Base-by-base conservation (phyloP, 768 basidiomycete species). In the Boletus vinaceobasis region DNA sequence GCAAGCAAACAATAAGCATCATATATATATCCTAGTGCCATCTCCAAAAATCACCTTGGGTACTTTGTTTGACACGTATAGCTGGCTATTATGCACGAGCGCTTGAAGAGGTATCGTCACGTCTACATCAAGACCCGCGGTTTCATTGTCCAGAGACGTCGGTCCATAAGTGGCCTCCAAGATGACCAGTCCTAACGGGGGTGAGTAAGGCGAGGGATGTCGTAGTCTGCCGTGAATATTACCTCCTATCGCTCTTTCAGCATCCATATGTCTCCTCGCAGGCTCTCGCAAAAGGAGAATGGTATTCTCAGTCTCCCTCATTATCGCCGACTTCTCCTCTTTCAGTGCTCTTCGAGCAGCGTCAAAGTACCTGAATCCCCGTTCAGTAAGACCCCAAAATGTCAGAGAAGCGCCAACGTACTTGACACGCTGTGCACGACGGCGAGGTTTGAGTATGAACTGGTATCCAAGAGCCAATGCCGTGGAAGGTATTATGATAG, bases 31-130 rank as follows among this genome's bases (percentile, higher is more conserved):
- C 40, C 40, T 15, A 7, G 14, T 33, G 8, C 15, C 15, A 43
- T 40, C 50, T 29, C 45, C 42, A 48, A 42, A 50, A 33, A 10
- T 57, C 50, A 90, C 88, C 80, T 95, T 96, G 44, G 82, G 76
- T 62, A 86, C 77, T 43, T 84, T 85, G 48, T 84, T 83, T 39
- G 92, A 83, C 57, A 95, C 86, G 65, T 84, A 81, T 48, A 97
- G 65, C 65, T 91, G 90, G 37, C 87, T 87, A 59, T 85, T 80
- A 62, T 82, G 79, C 47, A 96, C 89, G 21, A 94, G 75, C 19
- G 88, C 85, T 73, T 94, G 93, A 48, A 95, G 67, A 7, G 93
- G 83, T 40, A 89, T 75, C 5, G 88, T 91, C 38, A 95, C 91
- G 67, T 94, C 86, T 43, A 90, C 74, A 42, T 78, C 73, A 31